A percentile compares a stretch with the other conserved stretches of the same genome.
These are phyloP conservation scores for Thalassiosira profunda DNA, from an alignment of 108 stramenopile genomes.

Conservation along the genomic window DNA sequence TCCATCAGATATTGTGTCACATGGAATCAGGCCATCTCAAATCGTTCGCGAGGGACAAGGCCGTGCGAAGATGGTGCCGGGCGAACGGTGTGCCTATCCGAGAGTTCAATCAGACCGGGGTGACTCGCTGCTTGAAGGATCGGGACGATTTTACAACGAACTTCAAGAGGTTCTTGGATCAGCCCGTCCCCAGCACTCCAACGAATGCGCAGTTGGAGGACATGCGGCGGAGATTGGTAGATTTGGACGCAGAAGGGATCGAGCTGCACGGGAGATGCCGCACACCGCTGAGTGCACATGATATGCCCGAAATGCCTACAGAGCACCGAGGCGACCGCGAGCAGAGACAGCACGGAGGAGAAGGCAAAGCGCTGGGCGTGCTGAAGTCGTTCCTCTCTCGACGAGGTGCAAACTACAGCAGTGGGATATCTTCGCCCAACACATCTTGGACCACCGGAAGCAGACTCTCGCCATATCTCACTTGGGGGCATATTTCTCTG, in stretches of 20 bases:
- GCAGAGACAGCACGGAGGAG: slow-evolving; percentile 67
- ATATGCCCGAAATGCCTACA: slow-evolving; percentile 51
- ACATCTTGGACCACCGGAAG: slow-evolving; percentile 73
- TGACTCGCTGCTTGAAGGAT: slow-evolving; percentile 56
- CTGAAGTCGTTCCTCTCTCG: slow-evolving; percentile 59
- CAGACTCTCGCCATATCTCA: slow-evolving; percentile 66
- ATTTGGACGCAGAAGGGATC: slow-evolving; percentile 10
- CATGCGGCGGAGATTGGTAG: slow-evolving; percentile 19
- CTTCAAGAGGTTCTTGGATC: slow-evolving; percentile 53
- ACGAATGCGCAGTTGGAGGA: slow-evolving; percentile 11
- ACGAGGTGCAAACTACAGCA: slow-evolving; percentile 57
- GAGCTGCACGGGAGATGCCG: slow-evolving; percentile 32
- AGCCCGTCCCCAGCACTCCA: slow-evolving; percentile 47
- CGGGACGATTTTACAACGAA: slow-evolving; percentile 61
- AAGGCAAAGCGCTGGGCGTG: slow-evolving; percentile 52
- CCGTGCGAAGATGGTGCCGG: slow-evolving; percentile 69
- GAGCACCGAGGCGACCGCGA: slow-evolving; percentile 57
- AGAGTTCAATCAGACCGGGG: slow-evolving; percentile 72
- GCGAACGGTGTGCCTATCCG: slow-evolving; percentile 42
- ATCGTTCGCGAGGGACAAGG: slow-evolving; percentile 64
- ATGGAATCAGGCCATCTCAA: slow-evolving; percentile 72
- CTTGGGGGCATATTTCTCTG: slow-evolving; percentile 68
- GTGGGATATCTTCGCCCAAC: slow-evolving; percentile 74
- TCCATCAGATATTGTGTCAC: slow-evolving; percentile 64
- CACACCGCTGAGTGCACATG: slow-evolving; percentile 24